Conservation (phyloP, 2,329 filamentous ascomycete genomes). For the Dactylellina parvicollis region DNA sequence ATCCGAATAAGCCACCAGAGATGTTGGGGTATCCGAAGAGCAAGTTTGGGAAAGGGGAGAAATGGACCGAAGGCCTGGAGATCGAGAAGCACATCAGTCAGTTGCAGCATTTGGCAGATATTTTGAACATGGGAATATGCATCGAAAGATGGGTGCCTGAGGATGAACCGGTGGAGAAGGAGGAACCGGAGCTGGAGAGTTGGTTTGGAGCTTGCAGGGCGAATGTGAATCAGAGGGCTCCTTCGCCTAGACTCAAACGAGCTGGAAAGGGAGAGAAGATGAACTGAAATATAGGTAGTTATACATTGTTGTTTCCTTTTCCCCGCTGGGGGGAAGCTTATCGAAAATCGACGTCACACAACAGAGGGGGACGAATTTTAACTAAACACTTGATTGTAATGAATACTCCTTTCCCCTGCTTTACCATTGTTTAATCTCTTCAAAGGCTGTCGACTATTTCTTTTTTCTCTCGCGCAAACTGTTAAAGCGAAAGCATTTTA, state of each 20-base stretch:
- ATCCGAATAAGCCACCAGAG: constrained; percentile 38
- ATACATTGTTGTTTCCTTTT: too few relatives aligned
- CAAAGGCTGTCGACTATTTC: too few relatives aligned
- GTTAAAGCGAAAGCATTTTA: too few relatives aligned
- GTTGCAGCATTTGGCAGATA: constrained; percentile 37
- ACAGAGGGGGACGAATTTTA: too few relatives aligned
- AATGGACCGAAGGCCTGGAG: constrained; percentile 41
- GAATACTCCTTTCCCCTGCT: too few relatives aligned
- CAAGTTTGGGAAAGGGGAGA: constrained; percentile 39
- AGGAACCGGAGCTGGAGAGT: constrained; percentile 16
- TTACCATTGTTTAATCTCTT: too few relatives aligned
- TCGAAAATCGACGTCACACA: too few relatives aligned
- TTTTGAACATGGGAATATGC: constrained; percentile 44
- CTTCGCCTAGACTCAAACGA: constrained; percentile 15
- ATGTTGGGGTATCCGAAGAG: constrained; percentile 38
- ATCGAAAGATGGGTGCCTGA: constrained; percentile 42
- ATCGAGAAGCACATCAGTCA: constrained; percentile 40
- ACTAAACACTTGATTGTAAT: too few relatives aligned
- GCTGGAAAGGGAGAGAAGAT: background rate
- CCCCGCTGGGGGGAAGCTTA: too few relatives aligned
- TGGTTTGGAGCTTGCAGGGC: constrained; percentile 32
- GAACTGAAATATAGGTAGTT: background rate
- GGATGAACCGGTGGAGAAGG: constrained; percentile 11
- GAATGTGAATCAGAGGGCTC: constrained; percentile 19
- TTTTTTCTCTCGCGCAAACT: too few relatives aligned